Base-by-base conservation (phyloP, 2,329 filamentous ascomycete species). In the Epichloe bromicola region DNA sequence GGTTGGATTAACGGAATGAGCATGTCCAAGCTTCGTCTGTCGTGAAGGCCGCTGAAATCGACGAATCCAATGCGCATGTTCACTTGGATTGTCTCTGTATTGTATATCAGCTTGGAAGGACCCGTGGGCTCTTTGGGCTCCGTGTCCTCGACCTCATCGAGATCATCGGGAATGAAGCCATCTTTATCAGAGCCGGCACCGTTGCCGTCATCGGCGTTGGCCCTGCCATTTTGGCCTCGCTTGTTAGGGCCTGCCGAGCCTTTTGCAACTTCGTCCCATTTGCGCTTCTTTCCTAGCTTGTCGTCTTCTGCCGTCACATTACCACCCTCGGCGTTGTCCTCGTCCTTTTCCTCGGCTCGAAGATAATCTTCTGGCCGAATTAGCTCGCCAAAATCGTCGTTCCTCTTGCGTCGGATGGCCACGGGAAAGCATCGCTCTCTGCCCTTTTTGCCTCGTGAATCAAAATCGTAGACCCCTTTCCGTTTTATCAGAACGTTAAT, bases 331-430 rank as follows among this genome's bases (percentile, higher is more conserved):
- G 83, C 79, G 12, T 79, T 80, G 40, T 87, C 84, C 17, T 81
- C 78, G 52, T 95, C 88, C 52, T 88, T 83, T 67, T 97, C 93
- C 63, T 98, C 93, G 0, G 90, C 91, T 52, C 90, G 80, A 1
- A 96, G 76, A 63, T 91, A 98, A 56, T 98, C 93, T 65, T 97
- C 93, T 0, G 91, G 87, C 50, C 89, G 82, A 58, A 98, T 96
- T 15, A 94, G 71, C 57, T 98, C 93, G 53, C 93, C 93, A 67
- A 93, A 98, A 56, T 96, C 91, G 62, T 97, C 93, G 33, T 78
- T 80, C 48, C 88, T 82, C 63, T 82, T 86, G 60, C 87, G 77
- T 48, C 88, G 82, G 23, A 90, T 80, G 1, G 90, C 80, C 49
- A 94, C 83, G 0, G 93, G 93, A 63, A 96, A 97, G 70, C 95